A percentile compares a stretch with the other conserved stretches of the same genome.
phyloP scores from a whole-genome alignment of 2,329 filamentous ascomycete genomes.

The Aureobasidium vineae region DNA sequence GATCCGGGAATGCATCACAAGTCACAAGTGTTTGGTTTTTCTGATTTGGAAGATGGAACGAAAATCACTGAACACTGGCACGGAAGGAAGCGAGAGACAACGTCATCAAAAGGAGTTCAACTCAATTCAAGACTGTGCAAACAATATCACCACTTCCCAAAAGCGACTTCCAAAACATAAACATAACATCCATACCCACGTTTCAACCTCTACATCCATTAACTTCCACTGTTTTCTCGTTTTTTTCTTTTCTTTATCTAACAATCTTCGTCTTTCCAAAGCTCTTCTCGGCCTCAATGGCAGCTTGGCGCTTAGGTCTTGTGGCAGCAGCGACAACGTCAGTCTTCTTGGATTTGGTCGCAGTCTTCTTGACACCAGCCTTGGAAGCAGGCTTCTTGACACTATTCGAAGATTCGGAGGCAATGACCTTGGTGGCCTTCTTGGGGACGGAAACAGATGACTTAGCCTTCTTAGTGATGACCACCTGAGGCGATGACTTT shows the following conservation, averaged over 20 bases:
- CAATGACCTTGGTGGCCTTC: not conserved
- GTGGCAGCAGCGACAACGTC: not conserved
- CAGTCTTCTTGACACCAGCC: not conserved
- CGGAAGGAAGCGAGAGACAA: not conserved
- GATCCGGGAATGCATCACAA: too few relatives aligned
- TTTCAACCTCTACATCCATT: not conserved
- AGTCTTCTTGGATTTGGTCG: not conserved
- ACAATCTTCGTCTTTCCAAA: slow-evolving; percentile 8
- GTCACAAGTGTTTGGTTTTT: too few relatives aligned
- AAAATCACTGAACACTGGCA: not conserved
- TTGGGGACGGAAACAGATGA: too few relatives aligned
- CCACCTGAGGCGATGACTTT: not conserved
- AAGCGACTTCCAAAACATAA: not conserved
- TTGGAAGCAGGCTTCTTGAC: not conserved
- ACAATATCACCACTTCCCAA: not conserved
- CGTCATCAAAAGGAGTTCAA: not conserved
- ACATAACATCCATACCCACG: not conserved
- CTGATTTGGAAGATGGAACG: not conserved
- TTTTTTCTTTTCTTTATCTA: not conserved
- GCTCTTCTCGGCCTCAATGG: not conserved
- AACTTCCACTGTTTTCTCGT: not conserved
- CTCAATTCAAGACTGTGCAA: not conserved
- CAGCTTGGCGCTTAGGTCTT: not conserved
- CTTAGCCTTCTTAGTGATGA: not conserved
- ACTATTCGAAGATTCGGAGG: not conserved